A percentile compares a stretch with the other conserved stretches of the same genome.
These are phyloP conservation scores for Tricholoma flavovirens DNA, from an alignment of 768 basidiomycete species.

Conservation along the genomic window DNA sequence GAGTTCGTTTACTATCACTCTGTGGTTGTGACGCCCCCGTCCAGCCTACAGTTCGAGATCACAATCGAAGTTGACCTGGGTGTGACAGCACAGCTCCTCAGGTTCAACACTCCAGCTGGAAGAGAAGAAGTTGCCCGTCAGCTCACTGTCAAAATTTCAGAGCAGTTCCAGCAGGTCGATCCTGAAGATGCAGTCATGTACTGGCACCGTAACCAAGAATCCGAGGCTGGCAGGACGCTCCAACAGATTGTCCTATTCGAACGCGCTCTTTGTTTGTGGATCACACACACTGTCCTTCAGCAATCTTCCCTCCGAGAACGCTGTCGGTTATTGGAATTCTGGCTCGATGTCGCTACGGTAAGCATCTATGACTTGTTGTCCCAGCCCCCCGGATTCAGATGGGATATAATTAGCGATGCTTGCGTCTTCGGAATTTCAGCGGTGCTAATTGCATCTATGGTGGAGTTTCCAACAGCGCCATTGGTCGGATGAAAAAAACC, in stretches of 20 bases:
- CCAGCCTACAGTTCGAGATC: neutral
- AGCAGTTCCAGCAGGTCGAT: conserved; percentile 33
- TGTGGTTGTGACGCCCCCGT: neutral
- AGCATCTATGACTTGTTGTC: conserved; percentile 6
- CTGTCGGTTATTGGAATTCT: conserved; percentile 30
- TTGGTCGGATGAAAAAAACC: conserved; percentile 31
- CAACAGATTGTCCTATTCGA: conserved; percentile 30
- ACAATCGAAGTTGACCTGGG: conserved; percentile 20
- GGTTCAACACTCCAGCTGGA: conserved; percentile 31
- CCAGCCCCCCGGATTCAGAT: neutral
- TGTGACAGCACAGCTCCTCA: conserved; percentile 20
- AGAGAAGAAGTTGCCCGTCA: conserved; percentile 41
- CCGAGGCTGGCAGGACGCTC: conserved; percentile 25
- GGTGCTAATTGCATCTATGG: conserved; percentile 34
- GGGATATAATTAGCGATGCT: conserved; percentile 31
- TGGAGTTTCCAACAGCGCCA: conserved; percentile 35
- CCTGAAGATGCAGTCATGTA: conserved; percentile 38
- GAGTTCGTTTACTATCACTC: conserved; percentile 5
- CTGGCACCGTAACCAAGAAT: conserved; percentile 30
- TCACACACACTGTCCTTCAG: conserved; percentile 29
- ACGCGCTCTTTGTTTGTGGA: conserved; percentile 33
- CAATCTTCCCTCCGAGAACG: conserved; percentile 16
- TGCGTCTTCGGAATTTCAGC: conserved; percentile 41
- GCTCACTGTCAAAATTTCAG: conserved; percentile 33
- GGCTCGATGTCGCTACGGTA: conserved; percentile 42